A percentile compares a stretch with the other conserved stretches of the same genome.
Evolutionary conservation across 164 flowering plant genomes (phyloP).

Genomic region (Piper betle): DNA sequence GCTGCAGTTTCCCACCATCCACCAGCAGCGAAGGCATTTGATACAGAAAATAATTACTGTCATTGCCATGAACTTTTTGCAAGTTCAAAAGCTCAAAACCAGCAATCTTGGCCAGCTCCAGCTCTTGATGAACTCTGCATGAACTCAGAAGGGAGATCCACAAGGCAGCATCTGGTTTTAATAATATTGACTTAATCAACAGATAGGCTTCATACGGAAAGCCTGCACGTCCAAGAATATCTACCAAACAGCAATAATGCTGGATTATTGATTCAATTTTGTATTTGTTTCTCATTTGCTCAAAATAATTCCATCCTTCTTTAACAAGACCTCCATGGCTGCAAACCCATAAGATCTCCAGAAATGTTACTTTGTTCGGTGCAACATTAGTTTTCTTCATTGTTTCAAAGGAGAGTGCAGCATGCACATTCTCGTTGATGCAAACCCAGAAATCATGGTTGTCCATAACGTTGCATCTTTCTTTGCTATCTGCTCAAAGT

Average conservation of each 20-base stretch:
- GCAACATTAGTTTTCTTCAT: constrained; percentile 1
- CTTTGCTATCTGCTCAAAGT: constrained; percentile 3
- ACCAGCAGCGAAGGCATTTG: constrained; percentile 10
- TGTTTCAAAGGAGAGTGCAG: constrained; percentile 8
- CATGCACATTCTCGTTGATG: constrained; percentile 8
- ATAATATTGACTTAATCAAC: constrained; percentile 8
- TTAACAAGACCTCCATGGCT: constrained; percentile 14
- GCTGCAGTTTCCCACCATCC: constrained; percentile 8
- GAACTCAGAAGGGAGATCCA: constrained; percentile 9
- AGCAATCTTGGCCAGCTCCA: constrained; percentile 9
- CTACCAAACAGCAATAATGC: constrained; percentile 13
- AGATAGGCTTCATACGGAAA: constrained; percentile 9
- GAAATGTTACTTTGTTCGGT: constrained; percentile 9
- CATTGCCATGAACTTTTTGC: neutral
- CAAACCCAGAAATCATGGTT: constrained; percentile 11
- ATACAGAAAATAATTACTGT: constrained; percentile 4
- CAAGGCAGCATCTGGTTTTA: constrained; percentile 3
- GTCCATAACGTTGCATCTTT: constrained; percentile 13
- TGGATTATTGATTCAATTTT: neutral
- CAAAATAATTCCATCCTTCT: constrained; percentile 13
- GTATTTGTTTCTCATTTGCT: constrained; percentile 6
- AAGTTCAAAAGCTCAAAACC: constrained; percentile 5
- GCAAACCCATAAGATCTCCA: constrained; percentile 13
- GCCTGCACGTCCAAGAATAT: constrained; percentile 12
- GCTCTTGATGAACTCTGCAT: constrained; percentile 10